Evolutionary conservation across 2,329 filamentous ascomycete genomes (phyloP), one percentile per base, ranked within the genome.

Genomic region (Colletotrichum shisoi): DNA sequence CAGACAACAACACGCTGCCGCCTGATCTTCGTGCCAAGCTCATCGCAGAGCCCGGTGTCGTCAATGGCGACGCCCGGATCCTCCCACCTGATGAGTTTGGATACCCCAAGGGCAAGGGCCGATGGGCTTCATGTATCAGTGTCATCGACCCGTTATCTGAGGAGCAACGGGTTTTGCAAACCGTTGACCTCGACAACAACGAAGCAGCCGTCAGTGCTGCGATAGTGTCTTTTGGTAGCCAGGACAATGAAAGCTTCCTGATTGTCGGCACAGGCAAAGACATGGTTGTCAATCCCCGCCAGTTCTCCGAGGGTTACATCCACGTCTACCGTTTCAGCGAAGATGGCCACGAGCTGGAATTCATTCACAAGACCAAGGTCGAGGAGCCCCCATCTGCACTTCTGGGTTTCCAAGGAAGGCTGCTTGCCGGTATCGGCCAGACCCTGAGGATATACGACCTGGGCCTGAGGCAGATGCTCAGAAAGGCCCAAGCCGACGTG

Each of bases 101-200:
- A 2, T 93, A 97, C 73, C 91, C 95, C 11, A 88, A 89, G 63
- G 93, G 89, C 27, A 88, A 87, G 67, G 91, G 92, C 21, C 91
- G 94, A 71, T 99, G 95, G 95, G 93, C 95, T 46, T 98, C 94
- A 11, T 98, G 94, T 77, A 94, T 99, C 71, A 93, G 92, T 73
- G 87, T 97, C 21, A 85, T 99, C 19, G 95, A 99, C 74, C 94
- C 95, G 0, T 76, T 94, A 3, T 86, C 82, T 17, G 86, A 91
- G 56, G 94, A 95, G 73, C 81, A 81, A 0, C 76, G 79, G 3
- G 89, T 96, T 1, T 77, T 95, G 4, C 89, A 91, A 70, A 93
- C 88, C 0, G 82, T 98, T 48, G 90, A 98, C 67, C 79, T 99
- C 0, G 89, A 91, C 57, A 89, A 95, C 46, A 98, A 99, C 72